These are phyloP conservation scores for Globisporangium echinulatum DNA, from an alignment of 352 stramenopile genomes.

Conservation along the genomic window DNA sequence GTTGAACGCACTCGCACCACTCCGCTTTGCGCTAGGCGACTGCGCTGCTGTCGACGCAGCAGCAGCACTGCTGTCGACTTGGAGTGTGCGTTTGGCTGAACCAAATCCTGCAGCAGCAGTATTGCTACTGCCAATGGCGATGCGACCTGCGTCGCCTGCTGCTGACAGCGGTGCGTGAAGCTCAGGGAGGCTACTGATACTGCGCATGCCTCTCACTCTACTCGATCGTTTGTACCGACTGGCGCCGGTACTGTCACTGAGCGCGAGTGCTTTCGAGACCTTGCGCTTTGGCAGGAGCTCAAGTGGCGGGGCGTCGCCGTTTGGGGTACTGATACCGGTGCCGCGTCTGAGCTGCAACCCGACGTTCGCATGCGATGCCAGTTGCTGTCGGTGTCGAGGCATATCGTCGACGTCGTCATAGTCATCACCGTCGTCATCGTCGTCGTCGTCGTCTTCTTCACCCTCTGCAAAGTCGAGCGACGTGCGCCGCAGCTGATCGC, in stretches of 20 bases:
- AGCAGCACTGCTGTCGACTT: neutral
- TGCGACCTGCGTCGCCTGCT: neutral
- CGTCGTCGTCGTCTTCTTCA: conserved; percentile 7
- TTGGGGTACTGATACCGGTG: no score
- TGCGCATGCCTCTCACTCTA: conserved; percentile 11
- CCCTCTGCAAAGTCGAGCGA: conserved; percentile 11
- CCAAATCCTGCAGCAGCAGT: neutral
- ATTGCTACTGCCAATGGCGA: neutral
- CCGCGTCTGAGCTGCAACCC: no score
- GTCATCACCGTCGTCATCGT: neutral
- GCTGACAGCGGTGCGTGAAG: conserved; percentile 15
- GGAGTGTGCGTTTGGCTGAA: neutral
- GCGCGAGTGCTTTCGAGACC: conserved; percentile 7
- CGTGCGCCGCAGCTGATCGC: conserved; percentile 3
- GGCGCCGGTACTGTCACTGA: neutral
- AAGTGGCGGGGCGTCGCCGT: neutral
- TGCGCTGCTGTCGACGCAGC: neutral
- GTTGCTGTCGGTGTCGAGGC: neutral
- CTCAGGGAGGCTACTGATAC: conserved; percentile 33
- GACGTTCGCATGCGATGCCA: neutral
- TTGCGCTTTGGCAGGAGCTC: conserved; percentile 9
- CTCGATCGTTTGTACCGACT: conserved; percentile 7
- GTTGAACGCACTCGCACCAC: conserved; percentile 18
- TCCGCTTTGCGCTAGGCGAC: neutral
- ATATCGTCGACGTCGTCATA: neutral